These are phyloP conservation scores for Suillus variegatus DNA, from an alignment of 768 basidiomycete genomes.

Conservation along the genomic window DNA sequence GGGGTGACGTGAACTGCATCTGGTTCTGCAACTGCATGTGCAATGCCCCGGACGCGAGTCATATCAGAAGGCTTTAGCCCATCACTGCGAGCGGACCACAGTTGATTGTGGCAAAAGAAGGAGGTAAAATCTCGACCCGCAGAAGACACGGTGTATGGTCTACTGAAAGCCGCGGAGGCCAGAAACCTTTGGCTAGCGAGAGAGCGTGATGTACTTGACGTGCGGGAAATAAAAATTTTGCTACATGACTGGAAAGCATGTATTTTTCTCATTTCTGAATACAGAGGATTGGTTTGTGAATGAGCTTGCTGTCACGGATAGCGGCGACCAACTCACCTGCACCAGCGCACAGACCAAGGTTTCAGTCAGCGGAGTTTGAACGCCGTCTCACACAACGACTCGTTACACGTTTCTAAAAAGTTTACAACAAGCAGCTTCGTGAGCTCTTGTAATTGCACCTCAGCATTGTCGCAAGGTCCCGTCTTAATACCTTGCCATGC, in stretches of 20 bases:
- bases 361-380: constrained; percentile 33
- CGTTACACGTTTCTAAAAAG: constrained; percentile 2
- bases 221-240: constrained; percentile 16
- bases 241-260: constrained; percentile 14
- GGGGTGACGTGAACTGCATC: constrained; percentile 17
- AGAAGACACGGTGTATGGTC: constrained; percentile 30
- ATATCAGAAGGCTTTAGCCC: background rate
- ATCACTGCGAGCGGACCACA: constrained; percentile 39
- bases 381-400: constrained; percentile 7
- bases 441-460: background rate
- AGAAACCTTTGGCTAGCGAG: constrained; percentile 10
- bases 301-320: constrained; percentile 7
- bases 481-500: constrained; percentile 32
- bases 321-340: constrained; percentile 8
- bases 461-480: constrained; percentile 1
- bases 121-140: constrained; percentile 38
- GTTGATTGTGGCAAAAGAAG: constrained; percentile 66
- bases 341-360: constrained; percentile 16
- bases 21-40: constrained; percentile 13
- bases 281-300: background rate
- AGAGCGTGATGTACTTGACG: constrained; percentile 11
- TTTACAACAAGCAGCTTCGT: background rate
- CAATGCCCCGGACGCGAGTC: constrained; percentile 11
- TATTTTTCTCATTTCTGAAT: constrained; percentile 20
- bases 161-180: background rate